Evolutionary conservation across 225 moss, liverwort and hornwort species (phyloP).

Genomic region (Marchantia paleacea): DNA sequence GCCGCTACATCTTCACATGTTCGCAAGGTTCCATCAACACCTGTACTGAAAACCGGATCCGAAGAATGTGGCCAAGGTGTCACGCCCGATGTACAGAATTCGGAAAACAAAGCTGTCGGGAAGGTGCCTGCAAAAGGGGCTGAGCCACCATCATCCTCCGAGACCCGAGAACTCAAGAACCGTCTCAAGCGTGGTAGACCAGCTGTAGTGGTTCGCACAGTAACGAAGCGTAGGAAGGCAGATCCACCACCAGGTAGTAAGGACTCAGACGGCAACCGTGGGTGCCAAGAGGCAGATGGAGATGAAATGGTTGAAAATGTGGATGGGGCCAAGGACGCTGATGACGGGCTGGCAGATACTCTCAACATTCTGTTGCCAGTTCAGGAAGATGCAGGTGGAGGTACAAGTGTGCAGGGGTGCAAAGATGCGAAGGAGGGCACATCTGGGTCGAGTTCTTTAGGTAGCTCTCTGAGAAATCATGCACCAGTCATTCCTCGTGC

Average conservation of each 20-base stretch:
- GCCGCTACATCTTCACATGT: neutral
- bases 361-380: neutral
- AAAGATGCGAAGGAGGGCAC: neutral
- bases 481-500: neutral
- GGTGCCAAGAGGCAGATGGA: neutral
- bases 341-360: neutral
- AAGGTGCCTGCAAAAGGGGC: neutral
- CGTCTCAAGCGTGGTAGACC: constrained; percentile 13
- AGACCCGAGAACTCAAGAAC: neutral
- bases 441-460: neutral
- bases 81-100: neutral
- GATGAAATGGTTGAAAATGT: neutral
- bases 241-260: neutral
- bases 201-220: neutral
- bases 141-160: neutral
- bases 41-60: neutral
- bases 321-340: neutral
- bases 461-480: neutral
- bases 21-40: neutral
- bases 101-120: neutral
- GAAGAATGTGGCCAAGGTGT: too few species aligned
- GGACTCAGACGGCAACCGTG: neutral
- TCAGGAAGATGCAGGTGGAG: neutral
- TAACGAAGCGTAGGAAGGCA: constrained; percentile 4
- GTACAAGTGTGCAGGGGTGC: neutral